Conservation (phyloP, 495 filamentous ascomycete genomes). For the Xylaria scruposa region DNA sequence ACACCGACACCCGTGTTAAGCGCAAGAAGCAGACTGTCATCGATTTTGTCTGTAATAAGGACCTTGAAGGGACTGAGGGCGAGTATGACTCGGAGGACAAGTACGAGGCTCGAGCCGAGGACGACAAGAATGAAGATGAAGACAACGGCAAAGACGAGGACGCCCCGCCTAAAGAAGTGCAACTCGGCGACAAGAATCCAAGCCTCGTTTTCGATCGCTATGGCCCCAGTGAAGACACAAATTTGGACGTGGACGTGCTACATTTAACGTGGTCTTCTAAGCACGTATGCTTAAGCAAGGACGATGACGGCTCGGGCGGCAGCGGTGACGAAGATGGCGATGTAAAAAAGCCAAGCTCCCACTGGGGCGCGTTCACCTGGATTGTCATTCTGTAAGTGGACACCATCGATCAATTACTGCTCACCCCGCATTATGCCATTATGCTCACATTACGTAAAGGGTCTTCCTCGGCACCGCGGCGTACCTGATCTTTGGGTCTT, state of each 20-base stretch:
- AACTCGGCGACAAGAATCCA: conserved; percentile 52
- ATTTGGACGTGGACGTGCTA: conserved; percentile 60
- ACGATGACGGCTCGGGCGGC: conserved; percentile 50
- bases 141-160: conserved; percentile 40
- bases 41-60: conserved; percentile 81
- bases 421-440: conserved; percentile 1
- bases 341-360: conserved; percentile 39
- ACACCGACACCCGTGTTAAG: conserved; percentile 47
- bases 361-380: conserved; percentile 98
- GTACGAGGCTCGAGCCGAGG: conserved; percentile 35
- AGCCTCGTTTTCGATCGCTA: conserved; percentile 80
- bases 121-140: conserved; percentile 25
- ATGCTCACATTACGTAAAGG: conserved; percentile 50
- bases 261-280: conserved; percentile 84
- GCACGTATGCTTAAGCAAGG: conserved; percentile 74
- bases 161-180: conserved; percentile 51
- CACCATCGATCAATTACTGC: conserved; percentile 1
- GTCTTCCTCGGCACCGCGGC: conserved; percentile 83
- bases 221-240: conserved; percentile 50
- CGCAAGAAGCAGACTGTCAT: conserved; percentile 72
- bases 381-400: conserved; percentile 88
- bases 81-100: conserved; percentile 57
- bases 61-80: conserved; percentile 73
- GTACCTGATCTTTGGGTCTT: conserved; percentile 97
- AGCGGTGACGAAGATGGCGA: conserved; percentile 24